Evolutionary conservation across 257 asterid species (phyloP).

Genomic region (Primulina huaijiensis): DNA sequence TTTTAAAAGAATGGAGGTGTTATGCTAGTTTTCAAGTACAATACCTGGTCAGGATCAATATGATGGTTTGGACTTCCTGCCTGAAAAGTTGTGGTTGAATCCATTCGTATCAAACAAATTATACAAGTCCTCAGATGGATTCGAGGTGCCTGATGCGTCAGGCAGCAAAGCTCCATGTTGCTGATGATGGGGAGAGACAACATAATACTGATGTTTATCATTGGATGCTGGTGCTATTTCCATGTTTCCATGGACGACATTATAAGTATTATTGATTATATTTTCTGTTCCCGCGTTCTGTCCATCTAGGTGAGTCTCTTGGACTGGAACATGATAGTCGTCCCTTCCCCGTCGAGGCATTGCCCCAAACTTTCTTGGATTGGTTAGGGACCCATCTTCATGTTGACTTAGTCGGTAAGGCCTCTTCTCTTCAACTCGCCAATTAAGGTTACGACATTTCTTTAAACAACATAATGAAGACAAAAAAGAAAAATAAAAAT

Average conservation of each 20-base stretch:
- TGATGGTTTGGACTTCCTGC: not conserved
- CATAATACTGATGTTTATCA: not conserved
- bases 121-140: constrained; percentile 22
- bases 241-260: not conserved
- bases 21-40: not conserved
- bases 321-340: not conserved
- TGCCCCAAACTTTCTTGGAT: constrained; percentile 38
- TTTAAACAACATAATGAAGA: not conserved
- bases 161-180: constrained; percentile 16
- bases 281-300: not conserved
- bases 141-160: not conserved
- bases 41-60: constrained; percentile 24
- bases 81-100: constrained; percentile 20
- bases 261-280: not conserved
- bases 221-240: not conserved
- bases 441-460: constrained; percentile 52
- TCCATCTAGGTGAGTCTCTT: not conserved
- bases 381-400: constrained; percentile 10
- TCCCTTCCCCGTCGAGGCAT: constrained; percentile 33
- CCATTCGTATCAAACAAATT: constrained; percentile 24
- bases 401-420: not conserved
- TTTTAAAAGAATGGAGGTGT: not conserved
- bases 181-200: not conserved
- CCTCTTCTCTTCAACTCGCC: constrained; percentile 40
- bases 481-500: not conserved